phyloP scores from a whole-genome alignment of 257 asterid genomes.

The Eucommia ulmoides region DNA sequence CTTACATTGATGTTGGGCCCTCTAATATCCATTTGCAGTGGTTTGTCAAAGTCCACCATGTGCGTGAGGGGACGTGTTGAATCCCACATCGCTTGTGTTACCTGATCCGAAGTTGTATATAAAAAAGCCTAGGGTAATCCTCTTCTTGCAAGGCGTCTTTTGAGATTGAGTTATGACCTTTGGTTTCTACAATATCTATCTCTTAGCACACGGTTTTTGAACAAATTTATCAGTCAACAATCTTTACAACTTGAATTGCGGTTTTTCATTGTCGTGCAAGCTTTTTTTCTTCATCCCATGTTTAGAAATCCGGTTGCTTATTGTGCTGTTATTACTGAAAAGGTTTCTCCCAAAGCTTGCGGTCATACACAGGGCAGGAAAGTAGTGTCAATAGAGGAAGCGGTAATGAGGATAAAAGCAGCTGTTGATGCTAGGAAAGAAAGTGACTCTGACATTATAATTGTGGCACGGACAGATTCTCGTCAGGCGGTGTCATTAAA shows the following conservation, averaged over 20 bases:
- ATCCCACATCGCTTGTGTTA: too few relatives aligned
- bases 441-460: slow-evolving; percentile 85
- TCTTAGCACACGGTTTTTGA: too few relatives aligned
- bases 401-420: slow-evolving; percentile 66
- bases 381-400: slow-evolving; percentile 87
- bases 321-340: slow-evolving; percentile 12
- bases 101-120: too few relatives aligned
- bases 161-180: too few relatives aligned
- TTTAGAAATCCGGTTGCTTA: neutral
- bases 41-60: too few relatives aligned
- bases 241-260: neutral
- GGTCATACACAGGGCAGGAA: slow-evolving; percentile 88
- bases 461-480: slow-evolving; percentile 95
- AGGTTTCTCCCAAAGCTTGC: slow-evolving; percentile 96
- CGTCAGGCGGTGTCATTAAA: slow-evolving; percentile 84
- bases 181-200: too few relatives aligned
- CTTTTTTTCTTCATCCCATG: neutral
- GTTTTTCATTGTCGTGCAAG: neutral
- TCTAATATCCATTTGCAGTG: too few relatives aligned
- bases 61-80: too few relatives aligned
- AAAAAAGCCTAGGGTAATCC: too few relatives aligned
- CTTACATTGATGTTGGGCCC: too few relatives aligned
- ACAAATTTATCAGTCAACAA: neutral
- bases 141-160: too few relatives aligned
- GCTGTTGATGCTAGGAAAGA: slow-evolving; percentile 89